phyloP scores from a whole-genome alignment of 148 eudicot species.

The Rhododendron molle region DNA sequence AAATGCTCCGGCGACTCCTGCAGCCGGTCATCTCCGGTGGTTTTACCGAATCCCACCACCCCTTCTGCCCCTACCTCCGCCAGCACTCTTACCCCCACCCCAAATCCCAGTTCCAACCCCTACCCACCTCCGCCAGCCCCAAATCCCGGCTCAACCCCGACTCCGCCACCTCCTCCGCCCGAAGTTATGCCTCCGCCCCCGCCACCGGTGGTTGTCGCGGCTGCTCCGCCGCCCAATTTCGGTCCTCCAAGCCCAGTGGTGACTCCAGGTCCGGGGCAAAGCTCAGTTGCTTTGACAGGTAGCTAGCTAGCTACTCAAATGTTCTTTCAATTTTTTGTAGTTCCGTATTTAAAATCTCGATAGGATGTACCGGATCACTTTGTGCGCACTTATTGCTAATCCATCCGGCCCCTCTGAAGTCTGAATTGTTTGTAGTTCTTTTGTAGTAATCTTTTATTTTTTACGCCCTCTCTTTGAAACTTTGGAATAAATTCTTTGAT shows the following conservation, averaged over 20 bases:
- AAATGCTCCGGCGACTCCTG: constrained; percentile 34
- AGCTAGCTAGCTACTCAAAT: background rate
- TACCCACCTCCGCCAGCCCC: constrained; percentile 12
- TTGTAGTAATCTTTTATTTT: background rate
- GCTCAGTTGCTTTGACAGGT: constrained; percentile 17
- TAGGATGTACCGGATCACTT: no score
- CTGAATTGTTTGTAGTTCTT: background rate
- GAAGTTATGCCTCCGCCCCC: constrained; percentile 14
- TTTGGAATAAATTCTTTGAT: background rate
- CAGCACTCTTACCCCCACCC: constrained; percentile 13
- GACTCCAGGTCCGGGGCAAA: constrained; percentile 40
- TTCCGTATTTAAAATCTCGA: no score
- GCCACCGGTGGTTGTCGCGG: constrained; percentile 15
- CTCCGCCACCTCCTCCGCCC: constrained; percentile 12
- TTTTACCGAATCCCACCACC: constrained; percentile 2
- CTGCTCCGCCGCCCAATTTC: constrained; percentile 38
- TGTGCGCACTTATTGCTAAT: background rate
- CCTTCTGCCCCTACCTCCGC: constrained; percentile 16
- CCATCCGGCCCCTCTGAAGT: no score
- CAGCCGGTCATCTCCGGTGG: background rate
- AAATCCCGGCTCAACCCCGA: constrained; percentile 4
- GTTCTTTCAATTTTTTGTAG: background rate
- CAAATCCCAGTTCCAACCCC: constrained; percentile 7
- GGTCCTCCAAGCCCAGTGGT: constrained; percentile 38
- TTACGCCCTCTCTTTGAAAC: background rate